Evolutionary conservation across 805 yeast species (phyloP), one percentile per base, ranked within the genome.

Genomic region (Saccharomycopsis selenospora): DNA sequence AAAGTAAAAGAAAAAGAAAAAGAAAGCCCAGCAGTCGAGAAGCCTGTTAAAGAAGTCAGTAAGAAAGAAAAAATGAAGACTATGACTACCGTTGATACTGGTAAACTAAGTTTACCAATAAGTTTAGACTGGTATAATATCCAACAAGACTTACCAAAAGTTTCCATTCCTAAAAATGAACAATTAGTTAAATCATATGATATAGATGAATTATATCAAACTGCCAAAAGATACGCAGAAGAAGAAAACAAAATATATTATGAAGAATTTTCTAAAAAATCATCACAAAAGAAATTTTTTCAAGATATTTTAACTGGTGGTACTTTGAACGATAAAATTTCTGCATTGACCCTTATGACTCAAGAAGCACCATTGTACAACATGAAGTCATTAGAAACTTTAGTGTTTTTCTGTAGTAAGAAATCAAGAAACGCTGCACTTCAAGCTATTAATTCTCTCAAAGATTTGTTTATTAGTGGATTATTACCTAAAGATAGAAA

Each of bases 311-410:
- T 93, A 59, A 74, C 89, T 4, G 83, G 80, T 56, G 99, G 99
- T 85, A 93, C 99, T 0, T 73, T 91, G 58, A 83, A 80, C 58
- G 99, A 93, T 82, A 89, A 93, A 68, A 85, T 93, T 48, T 86
- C 96, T 43, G 96, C 99, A 0, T 73, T 93, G 61, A 91, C 99
- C 0, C 77, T 93, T 61, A 71, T 93, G 61, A 77, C 90, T 43
- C 98, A 93, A 63, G 98, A 93, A 68, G 90, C 97, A 2, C 99
- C 99, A 4, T 63, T 89, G 47, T 98, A 93, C 62, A 85, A 91
- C 57, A 61, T 82, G 46, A 85, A 87, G 62, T 87, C 96, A 0
- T 70, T 93, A 49, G 95, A 87, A 55, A 83, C 82, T 33, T 67
- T 93, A 54, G 62, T 85, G 53, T 74, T 78, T 3, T 85, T 82